Percentiles rank a stretch among this genome's conserved stretches.
phyloP scores from a whole-genome alignment of 106 monocot genomes.

The Acorus calamus region DNA sequence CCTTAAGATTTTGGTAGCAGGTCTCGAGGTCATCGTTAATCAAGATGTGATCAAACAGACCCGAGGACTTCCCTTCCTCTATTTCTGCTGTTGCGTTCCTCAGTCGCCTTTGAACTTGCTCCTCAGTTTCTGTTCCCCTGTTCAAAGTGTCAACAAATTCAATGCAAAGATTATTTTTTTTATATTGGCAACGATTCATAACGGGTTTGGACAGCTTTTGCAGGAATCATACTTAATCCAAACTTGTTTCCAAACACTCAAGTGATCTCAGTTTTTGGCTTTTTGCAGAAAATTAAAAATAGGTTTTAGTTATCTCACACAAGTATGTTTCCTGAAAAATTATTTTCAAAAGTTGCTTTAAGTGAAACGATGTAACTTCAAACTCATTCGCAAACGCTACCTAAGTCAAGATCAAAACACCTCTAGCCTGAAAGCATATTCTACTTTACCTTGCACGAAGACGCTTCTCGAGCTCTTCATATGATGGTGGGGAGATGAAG shows the following conservation, averaged over 20 bases:
- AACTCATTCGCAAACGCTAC: no score
- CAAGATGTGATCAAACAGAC: constrained; percentile 70
- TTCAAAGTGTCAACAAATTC: no score
- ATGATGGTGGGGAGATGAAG: constrained; percentile 78
- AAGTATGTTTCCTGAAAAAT: no score
- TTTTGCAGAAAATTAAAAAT: no score
- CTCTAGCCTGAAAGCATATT: not conserved
- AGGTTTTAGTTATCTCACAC: no score
- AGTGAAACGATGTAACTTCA: no score
- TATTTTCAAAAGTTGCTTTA: no score
- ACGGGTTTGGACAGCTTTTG: no score
- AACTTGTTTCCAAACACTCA: no score
- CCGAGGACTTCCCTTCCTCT: constrained; percentile 50
- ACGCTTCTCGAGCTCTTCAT: constrained; percentile 87
- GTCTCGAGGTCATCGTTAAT: constrained; percentile 80
- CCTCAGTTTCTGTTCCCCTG: constrained; percentile 94
- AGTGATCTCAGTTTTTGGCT: constrained; percentile 68
- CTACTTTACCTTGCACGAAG: constrained; percentile 64
- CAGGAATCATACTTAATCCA: no score
- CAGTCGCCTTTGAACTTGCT: constrained; percentile 82
- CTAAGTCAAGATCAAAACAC: not conserved
- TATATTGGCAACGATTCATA: no score
- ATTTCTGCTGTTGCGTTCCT: constrained; percentile 71
- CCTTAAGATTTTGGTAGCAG: constrained; percentile 79
- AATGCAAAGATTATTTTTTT: no score